phyloP scores from a whole-genome alignment of 177 flowering plant genomes.

The Vitis hybrid region DNA sequence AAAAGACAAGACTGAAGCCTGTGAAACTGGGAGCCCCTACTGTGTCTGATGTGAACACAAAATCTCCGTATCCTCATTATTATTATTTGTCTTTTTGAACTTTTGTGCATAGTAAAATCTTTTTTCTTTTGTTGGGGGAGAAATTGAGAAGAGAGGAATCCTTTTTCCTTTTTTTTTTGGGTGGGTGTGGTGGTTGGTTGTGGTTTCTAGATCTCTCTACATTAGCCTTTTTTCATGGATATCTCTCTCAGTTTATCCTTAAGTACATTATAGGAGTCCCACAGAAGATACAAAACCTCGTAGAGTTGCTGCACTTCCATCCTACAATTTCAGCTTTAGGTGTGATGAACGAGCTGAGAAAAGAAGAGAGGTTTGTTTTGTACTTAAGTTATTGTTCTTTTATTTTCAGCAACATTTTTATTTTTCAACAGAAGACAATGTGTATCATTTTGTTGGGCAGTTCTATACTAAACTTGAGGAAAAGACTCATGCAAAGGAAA shows the following conservation, averaged over 20 bases:
- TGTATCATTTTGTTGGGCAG: constrained; percentile 37
- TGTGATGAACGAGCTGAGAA: constrained; percentile 95
- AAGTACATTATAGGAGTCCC: constrained; percentile 53
- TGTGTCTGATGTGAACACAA: constrained; percentile 40
- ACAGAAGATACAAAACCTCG: constrained; percentile 51
- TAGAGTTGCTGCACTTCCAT: constrained; percentile 66
- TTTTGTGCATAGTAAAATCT: neutral
- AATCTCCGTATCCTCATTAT: constrained; percentile 55
- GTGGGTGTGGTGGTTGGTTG: neutral
- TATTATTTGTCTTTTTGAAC: constrained; percentile 6
- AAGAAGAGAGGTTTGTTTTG: constrained; percentile 73
- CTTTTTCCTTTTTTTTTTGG: neutral
- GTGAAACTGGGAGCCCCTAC: constrained; percentile 31
- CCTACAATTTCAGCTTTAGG: constrained; percentile 82
- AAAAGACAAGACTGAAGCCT: constrained; percentile 50
- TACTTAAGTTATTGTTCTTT: neutral
- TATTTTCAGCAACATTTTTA: neutral
- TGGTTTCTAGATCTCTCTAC: neutral
- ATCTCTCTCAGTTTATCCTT: constrained; percentile 38
- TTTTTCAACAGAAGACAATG: constrained; percentile 5
- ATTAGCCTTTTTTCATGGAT: neutral
- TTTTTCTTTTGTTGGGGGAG: neutral
- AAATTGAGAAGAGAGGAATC: neutral
- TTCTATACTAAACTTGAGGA: constrained; percentile 91
- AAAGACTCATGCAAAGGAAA: constrained; percentile 81